Evolutionary conservation across 805 yeast species (phyloP), one percentile per base, ranked within the genome.

Genomic region (Myxozyma melibiosi): DNA sequence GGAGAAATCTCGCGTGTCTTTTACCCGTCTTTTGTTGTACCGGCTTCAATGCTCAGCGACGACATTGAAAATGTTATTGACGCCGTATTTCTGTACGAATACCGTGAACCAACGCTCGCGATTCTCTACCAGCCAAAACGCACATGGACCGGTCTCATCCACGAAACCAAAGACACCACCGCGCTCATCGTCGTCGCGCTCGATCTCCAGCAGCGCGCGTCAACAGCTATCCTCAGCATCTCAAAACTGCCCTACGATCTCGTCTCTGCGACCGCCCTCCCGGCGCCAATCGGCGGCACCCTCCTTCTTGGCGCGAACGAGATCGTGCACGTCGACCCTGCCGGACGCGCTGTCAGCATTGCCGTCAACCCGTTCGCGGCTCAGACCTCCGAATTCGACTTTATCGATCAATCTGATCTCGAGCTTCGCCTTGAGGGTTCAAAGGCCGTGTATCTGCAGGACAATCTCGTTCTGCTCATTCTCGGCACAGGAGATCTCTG

Each of bases 81-180:
- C 67, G 77, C 85, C 64, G 83, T 82, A 47, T 91, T 88, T 68
- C 71, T 92, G 38, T 72, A 83, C 66, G 85, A 85, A 54, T 92
- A 89, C 67, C 75, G 86, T 62, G 94, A 86, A 57, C 96, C 97
- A 0, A 91, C 97, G 0, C 64, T 90, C 20, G 92, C 86, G 0
- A 77, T 90, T 3, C 68, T 90, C 27, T 81, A 74, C 61, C 80
- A 83, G 51, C 81, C 82, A 31, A 74, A 72, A 16, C 76, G 80
- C 18, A 82, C 90, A 0, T 89, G 97, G 96, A 84, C 95, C 0
- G 96, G 96, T 0, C 78, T 81, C 51, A 71, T 86, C 33, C 78
- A 85, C 1, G 73, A 78, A 48, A 74, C 72, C 4, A 85, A 83
- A 66, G 96, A 89, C 66, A 85, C 83, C 16, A 75, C 83, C 30